phyloP scores from a whole-genome alignment of 2,329 filamentous ascomycete species.

The Cytospora paraplurivora region DNA sequence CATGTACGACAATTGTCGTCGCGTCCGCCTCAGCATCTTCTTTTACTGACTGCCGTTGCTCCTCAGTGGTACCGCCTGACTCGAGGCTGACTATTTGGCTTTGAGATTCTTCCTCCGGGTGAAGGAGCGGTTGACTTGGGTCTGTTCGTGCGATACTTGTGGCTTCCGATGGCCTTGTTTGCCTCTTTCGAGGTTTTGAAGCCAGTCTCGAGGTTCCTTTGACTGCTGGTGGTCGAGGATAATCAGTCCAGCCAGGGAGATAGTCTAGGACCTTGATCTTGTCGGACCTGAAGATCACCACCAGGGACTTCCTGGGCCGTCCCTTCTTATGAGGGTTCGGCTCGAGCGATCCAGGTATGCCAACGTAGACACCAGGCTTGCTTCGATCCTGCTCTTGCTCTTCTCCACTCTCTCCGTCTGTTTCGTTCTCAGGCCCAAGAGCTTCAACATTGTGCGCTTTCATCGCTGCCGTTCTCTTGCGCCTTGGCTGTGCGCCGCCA shows the following conservation, averaged over 20 bases:
- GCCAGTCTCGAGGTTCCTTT: neutral
- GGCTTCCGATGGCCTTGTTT: neutral
- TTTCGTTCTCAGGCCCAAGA: neutral
- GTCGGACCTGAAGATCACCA: slow-evolving; percentile 37
- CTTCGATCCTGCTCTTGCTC: slow-evolving; percentile 19
- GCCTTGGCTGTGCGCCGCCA: slow-evolving; percentile 8
- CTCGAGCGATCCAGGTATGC: slow-evolving; percentile 35
- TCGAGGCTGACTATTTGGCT: neutral
- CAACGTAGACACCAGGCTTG: slow-evolving; percentile 32
- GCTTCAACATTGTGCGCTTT: slow-evolving; percentile 2
- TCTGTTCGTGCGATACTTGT: neutral
- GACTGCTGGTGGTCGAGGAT: slow-evolving; percentile 11
- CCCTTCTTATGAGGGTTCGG: slow-evolving; percentile 34
- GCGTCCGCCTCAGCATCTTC: neutral
- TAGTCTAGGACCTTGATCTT: slow-evolving; percentile 33
- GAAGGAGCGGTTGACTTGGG: neutral
- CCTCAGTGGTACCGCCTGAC: neutral
- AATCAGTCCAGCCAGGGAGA: slow-evolving; percentile 26
- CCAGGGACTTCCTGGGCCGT: slow-evolving; percentile 37
- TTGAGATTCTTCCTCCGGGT: neutral
- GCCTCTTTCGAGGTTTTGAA: slow-evolving; percentile 2
- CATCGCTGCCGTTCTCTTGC: slow-evolving; percentile 13
- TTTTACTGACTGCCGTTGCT: neutral
- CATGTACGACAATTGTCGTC: slow-evolving; percentile 9
- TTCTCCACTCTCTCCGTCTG: slow-evolving; percentile 8